Evolutionary conservation across 2,329 filamentous ascomycete species (phyloP), one percentile per base, ranked within the genome.

Genomic region (Cordyceps pruinosa): DNA sequence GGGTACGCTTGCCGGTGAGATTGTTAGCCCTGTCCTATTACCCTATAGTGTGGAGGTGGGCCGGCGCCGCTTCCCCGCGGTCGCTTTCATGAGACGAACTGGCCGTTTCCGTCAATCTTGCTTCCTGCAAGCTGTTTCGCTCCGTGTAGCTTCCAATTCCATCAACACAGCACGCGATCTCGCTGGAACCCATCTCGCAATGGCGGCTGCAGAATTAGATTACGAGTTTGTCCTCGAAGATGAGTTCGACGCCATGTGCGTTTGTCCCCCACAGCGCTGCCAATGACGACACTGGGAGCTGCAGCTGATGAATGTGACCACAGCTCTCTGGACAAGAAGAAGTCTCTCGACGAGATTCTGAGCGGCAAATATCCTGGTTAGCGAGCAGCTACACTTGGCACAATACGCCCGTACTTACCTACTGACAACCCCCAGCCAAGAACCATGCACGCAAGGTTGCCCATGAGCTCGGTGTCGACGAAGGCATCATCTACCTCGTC

Each of bases 401-500:
- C 9, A 10, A 10, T 1, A 10, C 10, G 7, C 1, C 2, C 30
- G 6, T 8, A 9, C 17, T 15, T 19, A 10, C 4, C 17, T 28
- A n/a, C 35, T 56, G 35, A 46, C 47, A 30, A 17, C 4, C 35
- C n/a, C 17, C 32, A 83, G 81, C 80, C 57, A 84, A 81, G 65
- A 68, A 73, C 42, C 81, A 85, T 64, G 81, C 79, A n/a, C 73
- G 74, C 59, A 83, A 80, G 64, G 80, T 84, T 17, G 79, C 74
- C 42, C 70, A 73, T 25, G 74, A 81, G 63, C 74, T 84, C 15
- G 75, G 72, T 10, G 73, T 74, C 47, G 66, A 71, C 28, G 69
- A 75, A 61, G 81, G 82, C 58, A 70, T 85, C 65, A 73, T 85
- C 64, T 84, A 77, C 64, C 72, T 85, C 17, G 78, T 78, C 1